Base-by-base conservation (phyloP, 768 basidiomycete genomes). In the Lyophyllum atratum region DNA sequence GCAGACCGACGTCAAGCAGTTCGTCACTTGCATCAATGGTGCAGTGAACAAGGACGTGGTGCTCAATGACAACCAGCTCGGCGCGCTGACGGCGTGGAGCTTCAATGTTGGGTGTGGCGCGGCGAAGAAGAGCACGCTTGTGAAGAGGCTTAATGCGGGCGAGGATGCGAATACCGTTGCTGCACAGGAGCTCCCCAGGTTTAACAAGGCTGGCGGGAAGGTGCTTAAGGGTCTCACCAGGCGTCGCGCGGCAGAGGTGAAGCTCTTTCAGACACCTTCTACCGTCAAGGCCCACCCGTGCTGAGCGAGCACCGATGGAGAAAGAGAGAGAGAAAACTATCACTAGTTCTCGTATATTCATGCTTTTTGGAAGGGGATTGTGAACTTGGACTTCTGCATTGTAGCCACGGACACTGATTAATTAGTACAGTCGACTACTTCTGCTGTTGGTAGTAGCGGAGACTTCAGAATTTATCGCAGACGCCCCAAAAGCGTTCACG, bases 111-210 rank as follows among this genome's bases (percentile, higher is more conserved):
- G 70, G 19, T 71, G 70, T 47, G 64, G 55, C 8, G 63, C 65
- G 50, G 59, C 68, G 10, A 53, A 66, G 54, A 51, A 52, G 31
- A 70, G 68, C 49, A 71, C 68, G 7, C 49, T 71, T 52, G n/a
- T 71, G 49, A 67, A 65, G 56, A 59, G 67, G 42, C 46, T 71
- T 54, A 71, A 71, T 31, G 54, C 42, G 2, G 68, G 68, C 4
- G 67, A 71, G 59, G 60, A 67, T 24, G 68, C 70, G 8, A 67
- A 71, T 33, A 69, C 70, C 3, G 70, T 71, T 3, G 68, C 70
- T 2, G 65, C 58, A 0, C 58, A 61, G 59, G 67, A 71, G 52
- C 58, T 71, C 1, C 70, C 70, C 11, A 54, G 56, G 40, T 71
- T 69, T 54, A 68, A 71, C 28, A 63, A 66, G 50, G 70, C 70